Base-by-base conservation (phyloP, 371 early-diverging fungal genomes). In the Actinomortierella wolfii region DNA sequence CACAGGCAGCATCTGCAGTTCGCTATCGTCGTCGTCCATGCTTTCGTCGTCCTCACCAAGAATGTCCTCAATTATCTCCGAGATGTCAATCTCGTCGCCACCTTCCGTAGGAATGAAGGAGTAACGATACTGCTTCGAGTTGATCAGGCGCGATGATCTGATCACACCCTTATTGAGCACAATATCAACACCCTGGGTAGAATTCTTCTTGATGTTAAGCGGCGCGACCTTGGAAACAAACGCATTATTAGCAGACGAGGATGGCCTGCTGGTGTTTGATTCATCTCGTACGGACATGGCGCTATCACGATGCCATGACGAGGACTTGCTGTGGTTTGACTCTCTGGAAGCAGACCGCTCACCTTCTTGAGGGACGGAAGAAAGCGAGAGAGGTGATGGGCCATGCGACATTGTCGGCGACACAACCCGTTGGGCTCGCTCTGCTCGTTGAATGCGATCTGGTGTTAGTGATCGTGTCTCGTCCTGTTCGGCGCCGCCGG, bases 51-150 rank as follows among this genome's bases (percentile, higher is more conserved):
- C 76, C 34, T 77, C 77, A 11, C 67, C 70, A 47, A 69, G 61
- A 24, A 76, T 76, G 41, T 76, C 75, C 49, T 78, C 79, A 39
- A 78, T 69, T 13, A 78, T 73, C 39, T 76, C 76, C 0, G 74
- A 73, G 49, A 78, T 78, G 41, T 78, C 79, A n/a, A 73, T 73
- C 26, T 74, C 79, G 13, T 71, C 68, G 13, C 77, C 77, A 3
- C 74, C 70, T 26, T 67, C 61, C 3, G 48, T 24, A 3, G 77
- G 69, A 51, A 79, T 73, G 50, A 79, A 79, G 4, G 79, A 79
- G 54, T 79, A 79, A 9, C 79, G 79, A 41, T 73, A 73, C 43
- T 77, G 64, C 59, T 63, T 79, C 13, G 69, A 61, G 45, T 68
- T 59, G 54, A 79, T 69, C 57, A 75, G 51, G 1, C 77, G 53